A percentile compares a stretch with the other conserved stretches of the same genome.
Conservation (phyloP, 2,329 filamentous ascomycete genomes). For the Colletotrichum noveboracense region DNA sequence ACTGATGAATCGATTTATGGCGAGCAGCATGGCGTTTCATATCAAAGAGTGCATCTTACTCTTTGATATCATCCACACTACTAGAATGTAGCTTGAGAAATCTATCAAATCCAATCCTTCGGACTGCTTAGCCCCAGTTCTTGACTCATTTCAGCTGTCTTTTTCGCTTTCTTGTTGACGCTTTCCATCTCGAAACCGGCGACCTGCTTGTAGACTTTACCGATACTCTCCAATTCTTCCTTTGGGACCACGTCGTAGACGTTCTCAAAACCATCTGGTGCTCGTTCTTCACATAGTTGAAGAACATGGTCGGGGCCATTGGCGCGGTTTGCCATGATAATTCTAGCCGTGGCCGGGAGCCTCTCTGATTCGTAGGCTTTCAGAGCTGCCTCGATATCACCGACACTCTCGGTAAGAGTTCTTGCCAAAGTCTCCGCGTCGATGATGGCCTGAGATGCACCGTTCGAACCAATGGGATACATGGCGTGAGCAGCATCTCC, state of each 20-base stretch:
- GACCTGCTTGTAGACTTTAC: slow-evolving; percentile 3
- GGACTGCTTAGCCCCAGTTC: not conserved
- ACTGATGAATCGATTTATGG: not conserved
- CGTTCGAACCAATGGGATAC: slow-evolving; percentile 25
- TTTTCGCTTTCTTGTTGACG: not conserved
- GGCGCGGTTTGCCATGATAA: not conserved
- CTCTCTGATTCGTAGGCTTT: slow-evolving; percentile 1
- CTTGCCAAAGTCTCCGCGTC: slow-evolving; percentile 1
- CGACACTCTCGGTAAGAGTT: not conserved
- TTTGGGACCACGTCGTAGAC: slow-evolving; percentile 8
- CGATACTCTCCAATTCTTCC: not conserved
- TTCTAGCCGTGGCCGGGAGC: slow-evolving; percentile 1
- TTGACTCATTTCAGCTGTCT: not conserved
- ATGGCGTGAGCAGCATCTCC: slow-evolving; percentile 25
- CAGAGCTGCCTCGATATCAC: not conserved
- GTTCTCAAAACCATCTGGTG: not conserved
- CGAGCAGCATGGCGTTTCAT: not conserved
- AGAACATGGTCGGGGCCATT: slow-evolving; percentile 8
- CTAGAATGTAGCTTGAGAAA: not conserved
- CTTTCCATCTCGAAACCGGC: slow-evolving; percentile 10
- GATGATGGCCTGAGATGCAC: slow-evolving; percentile 14
- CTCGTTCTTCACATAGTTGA: slow-evolving; percentile 3
- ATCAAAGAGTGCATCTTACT: not conserved
- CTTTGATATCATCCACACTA: not conserved
- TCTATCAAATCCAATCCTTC: not conserved